A percentile compares a stretch with the other conserved stretches of the same genome.
Conservation (phyloP, 2,329 filamentous ascomycete species). For the Rosellinia necatrix region DNA sequence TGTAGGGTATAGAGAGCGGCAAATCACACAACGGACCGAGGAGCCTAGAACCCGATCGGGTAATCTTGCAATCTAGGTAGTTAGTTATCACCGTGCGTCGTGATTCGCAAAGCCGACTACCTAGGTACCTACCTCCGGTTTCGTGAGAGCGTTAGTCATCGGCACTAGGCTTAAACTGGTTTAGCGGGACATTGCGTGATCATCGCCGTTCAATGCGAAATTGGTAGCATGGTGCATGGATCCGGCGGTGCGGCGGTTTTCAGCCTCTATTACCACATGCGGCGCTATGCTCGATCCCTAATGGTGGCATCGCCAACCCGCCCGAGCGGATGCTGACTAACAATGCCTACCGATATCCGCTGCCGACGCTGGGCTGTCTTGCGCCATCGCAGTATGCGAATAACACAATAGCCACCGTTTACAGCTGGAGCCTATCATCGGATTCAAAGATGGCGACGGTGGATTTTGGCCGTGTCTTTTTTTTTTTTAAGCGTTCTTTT, state of each 20-base stretch:
- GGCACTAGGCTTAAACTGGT: conserved; percentile 8
- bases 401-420: conserved; percentile 33
- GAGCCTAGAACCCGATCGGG: conserved; percentile 10
- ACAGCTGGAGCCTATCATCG: conserved; percentile 34
- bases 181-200: conserved; percentile 29
- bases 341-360: conserved; percentile 27
- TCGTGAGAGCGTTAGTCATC: too few relatives aligned
- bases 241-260: conserved; percentile 9
- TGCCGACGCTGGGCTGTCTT: conserved; percentile 27
- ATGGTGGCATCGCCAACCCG: conserved; percentile 24
- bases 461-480: neutral
- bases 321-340: conserved; percentile 22
- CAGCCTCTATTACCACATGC: conserved; percentile 21
- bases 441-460: conserved; percentile 31
- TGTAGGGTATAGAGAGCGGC: neutral
- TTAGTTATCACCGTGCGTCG: too few relatives aligned
- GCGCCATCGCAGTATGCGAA: conserved; percentile 27
- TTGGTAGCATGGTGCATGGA: conserved; percentile 2
- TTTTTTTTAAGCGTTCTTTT: conserved; percentile 20
- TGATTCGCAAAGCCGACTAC: conserved; percentile 15
- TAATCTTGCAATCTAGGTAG: conserved; percentile 1
- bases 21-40: conserved; percentile 1
- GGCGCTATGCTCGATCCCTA: conserved; percentile 21
- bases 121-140: too few relatives aligned
- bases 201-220: conserved; percentile 20